These are phyloP conservation scores for Lachnellula cervina DNA, from an alignment of 2,329 filamentous ascomycete genomes.

Conservation along the genomic window DNA sequence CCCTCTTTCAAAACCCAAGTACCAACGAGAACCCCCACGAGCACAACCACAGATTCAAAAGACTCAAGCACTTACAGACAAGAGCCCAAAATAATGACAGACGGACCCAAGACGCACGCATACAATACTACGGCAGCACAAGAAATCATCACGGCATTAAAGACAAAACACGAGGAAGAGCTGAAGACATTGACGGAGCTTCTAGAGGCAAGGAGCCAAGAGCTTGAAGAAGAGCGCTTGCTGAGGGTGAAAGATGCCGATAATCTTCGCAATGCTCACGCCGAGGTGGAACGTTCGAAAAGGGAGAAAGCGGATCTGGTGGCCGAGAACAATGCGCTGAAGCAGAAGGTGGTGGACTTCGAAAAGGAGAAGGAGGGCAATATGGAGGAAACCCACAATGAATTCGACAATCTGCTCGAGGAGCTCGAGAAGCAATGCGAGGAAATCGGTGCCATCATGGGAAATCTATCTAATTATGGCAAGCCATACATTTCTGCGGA, in stretches of 20 bases:
- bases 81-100: not conserved
- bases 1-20: no score
- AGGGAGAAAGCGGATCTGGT: not conserved
- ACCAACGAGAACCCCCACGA: no score
- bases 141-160: not conserved
- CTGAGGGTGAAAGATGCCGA: not conserved
- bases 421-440: not conserved
- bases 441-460: not conserved
- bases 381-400: not conserved
- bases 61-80: not conserved
- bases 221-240: not conserved
- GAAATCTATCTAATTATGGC: no score
- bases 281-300: not conserved
- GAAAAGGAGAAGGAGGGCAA: not conserved
- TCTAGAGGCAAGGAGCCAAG: not conserved
- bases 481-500: no score
- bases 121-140: not conserved
- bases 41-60: no score
- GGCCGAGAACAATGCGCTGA: not conserved
- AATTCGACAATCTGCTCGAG: not conserved
- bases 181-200: not conserved
- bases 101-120: not conserved
- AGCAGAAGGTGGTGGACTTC: not conserved
- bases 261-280: not conserved
- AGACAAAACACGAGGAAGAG: not conserved